Percentiles rank a stretch among this genome's conserved stretches.
phyloP scores from a whole-genome alignment of 345 rosid genomes.

The Salix koriyanagi region DNA sequence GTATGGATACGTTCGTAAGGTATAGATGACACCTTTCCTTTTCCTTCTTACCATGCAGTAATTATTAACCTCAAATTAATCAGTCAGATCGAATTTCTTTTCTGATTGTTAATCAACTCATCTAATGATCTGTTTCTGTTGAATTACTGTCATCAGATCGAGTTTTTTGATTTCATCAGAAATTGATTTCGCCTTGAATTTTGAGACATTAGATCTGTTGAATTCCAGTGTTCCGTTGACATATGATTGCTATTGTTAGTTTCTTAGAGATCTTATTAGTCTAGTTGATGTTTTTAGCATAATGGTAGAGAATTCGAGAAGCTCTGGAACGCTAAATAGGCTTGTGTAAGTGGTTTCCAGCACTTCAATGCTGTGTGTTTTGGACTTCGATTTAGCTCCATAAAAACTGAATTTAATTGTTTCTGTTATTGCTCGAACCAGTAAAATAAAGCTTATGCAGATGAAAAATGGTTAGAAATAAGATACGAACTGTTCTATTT shows the following conservation, averaged over 20 bases:
- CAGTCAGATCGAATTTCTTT: not conserved
- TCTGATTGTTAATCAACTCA: not conserved
- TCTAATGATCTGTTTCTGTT: not conserved
- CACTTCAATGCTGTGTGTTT: not conserved
- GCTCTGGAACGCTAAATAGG: not conserved
- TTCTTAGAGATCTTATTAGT: not conserved
- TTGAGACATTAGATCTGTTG: not conserved
- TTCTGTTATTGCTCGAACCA: not conserved
- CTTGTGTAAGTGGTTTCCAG: not conserved
- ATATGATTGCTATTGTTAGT: not conserved
- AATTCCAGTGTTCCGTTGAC: not conserved
- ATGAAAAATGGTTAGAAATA: not conserved
- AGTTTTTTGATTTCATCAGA: not conserved
- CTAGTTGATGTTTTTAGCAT: not conserved
- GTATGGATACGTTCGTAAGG: conserved; percentile 99
- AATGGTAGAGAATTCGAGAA: not conserved
- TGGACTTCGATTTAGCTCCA: not conserved
- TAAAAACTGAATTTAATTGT: not conserved
- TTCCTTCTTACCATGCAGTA: too few relatives aligned
- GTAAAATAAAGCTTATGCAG: not conserved
- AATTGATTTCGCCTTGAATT: not conserved
- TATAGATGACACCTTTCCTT: conserved; percentile 8
- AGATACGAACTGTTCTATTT: not conserved
- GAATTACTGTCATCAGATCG: not conserved
- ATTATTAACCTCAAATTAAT: not conserved